Conservation (phyloP, 495 filamentous ascomycete species). For the Penicillium psychrofluorescens region DNA sequence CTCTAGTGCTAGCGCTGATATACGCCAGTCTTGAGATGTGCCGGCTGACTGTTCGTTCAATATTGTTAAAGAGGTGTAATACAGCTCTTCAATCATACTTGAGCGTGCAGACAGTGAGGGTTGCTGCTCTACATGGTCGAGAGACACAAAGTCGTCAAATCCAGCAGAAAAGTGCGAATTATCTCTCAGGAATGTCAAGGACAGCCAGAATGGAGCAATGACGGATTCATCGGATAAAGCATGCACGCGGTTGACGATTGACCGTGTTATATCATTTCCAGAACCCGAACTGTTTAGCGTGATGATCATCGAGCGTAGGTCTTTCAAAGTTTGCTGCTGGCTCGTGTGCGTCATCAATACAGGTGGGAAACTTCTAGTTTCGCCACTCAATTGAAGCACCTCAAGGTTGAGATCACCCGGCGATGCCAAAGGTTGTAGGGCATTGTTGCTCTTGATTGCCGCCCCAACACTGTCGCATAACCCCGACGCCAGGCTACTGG, state of each 20-base stretch:
- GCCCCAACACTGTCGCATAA: constrained; percentile 40
- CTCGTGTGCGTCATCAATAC: constrained; percentile 58
- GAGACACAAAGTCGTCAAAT: constrained; percentile 59
- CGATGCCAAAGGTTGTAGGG: constrained; percentile 21
- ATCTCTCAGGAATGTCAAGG: constrained; percentile 60
- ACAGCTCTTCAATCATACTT: constrained; percentile 67
- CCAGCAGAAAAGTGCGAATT: constrained; percentile 35
- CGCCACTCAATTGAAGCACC: constrained; percentile 12
- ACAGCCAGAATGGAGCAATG: constrained; percentile 75
- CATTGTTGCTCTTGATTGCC: constrained; percentile 23
- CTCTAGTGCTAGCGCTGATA: constrained; percentile 66
- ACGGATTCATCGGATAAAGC: constrained; percentile 45
- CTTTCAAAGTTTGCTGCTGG: constrained; percentile 50
- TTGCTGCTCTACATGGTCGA: constrained; percentile 30
- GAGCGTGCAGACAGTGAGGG: constrained; percentile 36
- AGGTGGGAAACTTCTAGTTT: constrained; percentile 44
- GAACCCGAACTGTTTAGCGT: constrained; percentile 34
- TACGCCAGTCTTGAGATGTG: constrained; percentile 57
- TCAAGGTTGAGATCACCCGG: constrained; percentile 15
- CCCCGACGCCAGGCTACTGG: constrained; percentile 54
- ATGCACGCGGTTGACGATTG: constrained; percentile 53
- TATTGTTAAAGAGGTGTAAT: constrained; percentile 63
- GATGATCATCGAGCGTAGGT: constrained; percentile 39
- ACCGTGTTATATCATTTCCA: constrained; percentile 39
- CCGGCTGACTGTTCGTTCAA: constrained; percentile 45